Conservation (phyloP, 2,329 filamentous ascomycete species). For the Aspergillus quadrilineatus region DNA sequence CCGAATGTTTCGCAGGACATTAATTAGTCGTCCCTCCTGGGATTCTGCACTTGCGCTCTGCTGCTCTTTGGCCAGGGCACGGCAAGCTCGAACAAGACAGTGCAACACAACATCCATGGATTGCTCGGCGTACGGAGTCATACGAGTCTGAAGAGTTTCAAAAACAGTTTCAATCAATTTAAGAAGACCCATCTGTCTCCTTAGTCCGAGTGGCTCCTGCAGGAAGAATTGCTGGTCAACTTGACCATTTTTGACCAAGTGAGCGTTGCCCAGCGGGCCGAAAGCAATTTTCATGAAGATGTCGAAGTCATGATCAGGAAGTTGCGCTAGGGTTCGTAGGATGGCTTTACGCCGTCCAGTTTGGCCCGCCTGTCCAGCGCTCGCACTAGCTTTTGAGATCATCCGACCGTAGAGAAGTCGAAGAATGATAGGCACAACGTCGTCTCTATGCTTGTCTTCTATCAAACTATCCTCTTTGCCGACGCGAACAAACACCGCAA, state of each 20-base stretch:
- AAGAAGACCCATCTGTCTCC: conserved; percentile 86
- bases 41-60: conserved; percentile 28
- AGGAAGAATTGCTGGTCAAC: conserved; percentile 56
- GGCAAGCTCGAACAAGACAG: conserved; percentile 71
- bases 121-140: conserved; percentile 64
- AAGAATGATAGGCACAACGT: conserved; percentile 81
- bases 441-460: conserved; percentile 67
- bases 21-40: conserved; percentile 31
- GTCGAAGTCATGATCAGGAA: conserved; percentile 72
- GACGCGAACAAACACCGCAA: conserved; percentile 82
- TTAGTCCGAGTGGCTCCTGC: conserved; percentile 60
- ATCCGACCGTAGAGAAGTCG: conserved; percentile 85
- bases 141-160: conserved; percentile 74
- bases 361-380: conserved; percentile 76
- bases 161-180: conserved; percentile 90
- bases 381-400: conserved; percentile 74
- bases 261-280: conserved; percentile 64
- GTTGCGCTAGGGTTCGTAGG: conserved; percentile 75
- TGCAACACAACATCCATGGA: conserved; percentile 78
- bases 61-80: conserved; percentile 42
- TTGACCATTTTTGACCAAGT: conserved; percentile 54
- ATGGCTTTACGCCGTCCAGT: conserved; percentile 72
- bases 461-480: conserved; percentile 65
- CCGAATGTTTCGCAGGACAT: conserved; percentile 50
- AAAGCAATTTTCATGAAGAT: conserved; percentile 80